phyloP scores from a whole-genome alignment of 2,329 filamentous ascomycete genomes.

The Orbilia ellipsospora region DNA sequence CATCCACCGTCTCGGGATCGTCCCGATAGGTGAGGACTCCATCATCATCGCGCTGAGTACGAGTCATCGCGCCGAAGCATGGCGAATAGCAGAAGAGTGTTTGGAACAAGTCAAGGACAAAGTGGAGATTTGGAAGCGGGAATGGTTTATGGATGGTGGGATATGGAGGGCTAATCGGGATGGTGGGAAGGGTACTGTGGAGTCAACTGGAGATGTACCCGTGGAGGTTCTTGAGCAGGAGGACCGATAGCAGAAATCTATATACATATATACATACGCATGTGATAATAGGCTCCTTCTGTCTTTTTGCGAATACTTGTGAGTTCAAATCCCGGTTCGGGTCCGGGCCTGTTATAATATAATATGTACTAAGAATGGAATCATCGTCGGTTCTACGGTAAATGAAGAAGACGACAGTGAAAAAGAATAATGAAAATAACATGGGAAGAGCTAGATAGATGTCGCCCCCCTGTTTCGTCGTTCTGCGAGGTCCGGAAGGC shows the following conservation, averaged over 20 bases:
- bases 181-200: slow-evolving; percentile 68
- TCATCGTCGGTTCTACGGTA: too few relatives aligned
- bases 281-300: too few relatives aligned
- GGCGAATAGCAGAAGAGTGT: slow-evolving; percentile 88
- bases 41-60: slow-evolving; percentile 88
- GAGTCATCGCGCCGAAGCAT: slow-evolving; percentile 84
- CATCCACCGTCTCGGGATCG: slow-evolving; percentile 83
- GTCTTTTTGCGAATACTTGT: too few relatives aligned
- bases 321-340: too few relatives aligned
- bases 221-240: slow-evolving; percentile 42
- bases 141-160: slow-evolving; percentile 81
- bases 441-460: too few relatives aligned
- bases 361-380: too few relatives aligned
- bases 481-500: not conserved
- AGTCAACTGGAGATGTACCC: slow-evolving; percentile 5
- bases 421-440: too few relatives aligned
- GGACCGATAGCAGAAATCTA: slow-evolving; percentile 17
- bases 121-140: slow-evolving; percentile 95
- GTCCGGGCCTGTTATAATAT: too few relatives aligned
- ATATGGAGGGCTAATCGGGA: slow-evolving; percentile 91
- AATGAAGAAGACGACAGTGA: too few relatives aligned
- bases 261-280: too few relatives aligned
- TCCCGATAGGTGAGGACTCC: slow-evolving; percentile 91
- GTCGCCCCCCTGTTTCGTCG: not conserved
- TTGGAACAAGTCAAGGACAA: slow-evolving; percentile 85